A percentile compares a stretch with the other conserved stretches of the same genome.
Evolutionary conservation across 2,329 filamentous ascomycete genomes (phyloP).

Genomic region (Aspergillus pseudoviridinutans): DNA sequence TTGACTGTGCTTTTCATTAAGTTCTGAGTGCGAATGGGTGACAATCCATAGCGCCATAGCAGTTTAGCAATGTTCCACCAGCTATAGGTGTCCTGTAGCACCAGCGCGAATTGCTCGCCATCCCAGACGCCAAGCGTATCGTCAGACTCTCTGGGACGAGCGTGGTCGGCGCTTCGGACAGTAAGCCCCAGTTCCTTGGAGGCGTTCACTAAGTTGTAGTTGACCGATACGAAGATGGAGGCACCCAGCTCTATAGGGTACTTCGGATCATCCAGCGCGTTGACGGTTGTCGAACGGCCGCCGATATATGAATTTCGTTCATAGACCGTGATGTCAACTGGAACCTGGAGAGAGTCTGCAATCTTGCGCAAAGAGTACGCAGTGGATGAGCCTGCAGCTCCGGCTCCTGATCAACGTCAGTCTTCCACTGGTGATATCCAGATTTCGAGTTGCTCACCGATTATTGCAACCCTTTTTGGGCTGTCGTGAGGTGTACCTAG

Average conservation of each 20-base stretch:
- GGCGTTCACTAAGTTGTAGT: slow-evolving; percentile 75
- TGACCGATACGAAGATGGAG: slow-evolving; percentile 84
- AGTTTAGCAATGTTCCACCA: slow-evolving; percentile 82
- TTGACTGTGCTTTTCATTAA: slow-evolving; percentile 68
- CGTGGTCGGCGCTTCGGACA: slow-evolving; percentile 46
- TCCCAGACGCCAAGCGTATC: slow-evolving; percentile 77
- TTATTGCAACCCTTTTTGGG: slow-evolving; percentile 32
- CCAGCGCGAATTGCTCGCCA: slow-evolving; percentile 68
- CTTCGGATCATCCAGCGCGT: slow-evolving; percentile 64
- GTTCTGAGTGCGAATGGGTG: slow-evolving; percentile 68
- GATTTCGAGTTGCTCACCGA: slow-evolving; percentile 23
- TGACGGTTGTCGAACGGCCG: slow-evolving; percentile 80
- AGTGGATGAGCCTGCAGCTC: slow-evolving; percentile 79
- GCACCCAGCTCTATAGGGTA: slow-evolving; percentile 81
- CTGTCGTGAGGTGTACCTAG: slow-evolving; percentile 13
- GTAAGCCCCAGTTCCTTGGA: slow-evolving; percentile 67
- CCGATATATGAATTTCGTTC: slow-evolving; percentile 75
- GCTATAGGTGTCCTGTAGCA: slow-evolving; percentile 55
- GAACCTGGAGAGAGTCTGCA: slow-evolving; percentile 56
- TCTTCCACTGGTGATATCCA: not conserved
- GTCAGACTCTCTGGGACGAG: slow-evolving; percentile 42
- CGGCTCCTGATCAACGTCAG: slow-evolving; percentile 62
- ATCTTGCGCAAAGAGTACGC: slow-evolving; percentile 78
- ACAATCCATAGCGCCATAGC: slow-evolving; percentile 78
- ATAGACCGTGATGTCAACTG: slow-evolving; percentile 79